A percentile compares a stretch with the other conserved stretches of the same genome.
phyloP scores from a whole-genome alignment of 2,329 filamentous ascomycete genomes.

The Pseudohalonectria lignicola region DNA sequence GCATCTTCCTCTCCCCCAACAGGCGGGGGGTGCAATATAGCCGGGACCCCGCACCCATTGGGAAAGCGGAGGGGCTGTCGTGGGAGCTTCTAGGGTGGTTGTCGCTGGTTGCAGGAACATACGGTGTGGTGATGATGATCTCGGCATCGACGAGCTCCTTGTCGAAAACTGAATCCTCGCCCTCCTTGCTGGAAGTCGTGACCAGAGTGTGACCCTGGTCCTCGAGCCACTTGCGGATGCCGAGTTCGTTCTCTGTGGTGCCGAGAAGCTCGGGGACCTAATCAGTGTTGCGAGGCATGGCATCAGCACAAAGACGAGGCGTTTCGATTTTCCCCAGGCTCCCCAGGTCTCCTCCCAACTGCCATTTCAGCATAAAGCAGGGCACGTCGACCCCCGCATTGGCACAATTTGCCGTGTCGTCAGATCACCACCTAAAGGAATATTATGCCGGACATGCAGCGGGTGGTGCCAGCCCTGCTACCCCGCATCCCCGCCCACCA shows the following conservation, averaged over 20 bases:
- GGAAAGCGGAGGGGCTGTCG: too few relatives aligned
- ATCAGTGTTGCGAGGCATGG: too few relatives aligned
- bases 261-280: constrained; percentile 74
- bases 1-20: background rate
- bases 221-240: constrained; percentile 94
- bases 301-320: too few relatives aligned
- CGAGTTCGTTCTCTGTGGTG: constrained; percentile 97
- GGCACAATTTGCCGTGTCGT: constrained; percentile 1
- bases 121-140: constrained; percentile 98
- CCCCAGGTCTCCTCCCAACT: too few relatives aligned
- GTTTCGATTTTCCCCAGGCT: too few relatives aligned
- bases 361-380: too few relatives aligned
- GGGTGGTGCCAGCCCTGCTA: constrained; percentile 1
- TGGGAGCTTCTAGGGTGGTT: too few relatives aligned
- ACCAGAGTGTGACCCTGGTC: constrained; percentile 92
- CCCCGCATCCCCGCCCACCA: constrained; percentile 2
- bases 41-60: too few relatives aligned
- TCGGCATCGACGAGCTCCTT: constrained; percentile 93
- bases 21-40: too few relatives aligned
- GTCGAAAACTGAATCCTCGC: constrained; percentile 85
- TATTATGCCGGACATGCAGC: background rate
- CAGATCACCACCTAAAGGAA: background rate
- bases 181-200: constrained; percentile 96
- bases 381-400: too few relatives aligned
- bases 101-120: too few relatives aligned